Percentiles rank a stretch among this genome's conserved stretches.
Evolutionary conservation across 2,329 filamentous ascomycete genomes (phyloP).

Genomic region (Penicillium polonicum): DNA sequence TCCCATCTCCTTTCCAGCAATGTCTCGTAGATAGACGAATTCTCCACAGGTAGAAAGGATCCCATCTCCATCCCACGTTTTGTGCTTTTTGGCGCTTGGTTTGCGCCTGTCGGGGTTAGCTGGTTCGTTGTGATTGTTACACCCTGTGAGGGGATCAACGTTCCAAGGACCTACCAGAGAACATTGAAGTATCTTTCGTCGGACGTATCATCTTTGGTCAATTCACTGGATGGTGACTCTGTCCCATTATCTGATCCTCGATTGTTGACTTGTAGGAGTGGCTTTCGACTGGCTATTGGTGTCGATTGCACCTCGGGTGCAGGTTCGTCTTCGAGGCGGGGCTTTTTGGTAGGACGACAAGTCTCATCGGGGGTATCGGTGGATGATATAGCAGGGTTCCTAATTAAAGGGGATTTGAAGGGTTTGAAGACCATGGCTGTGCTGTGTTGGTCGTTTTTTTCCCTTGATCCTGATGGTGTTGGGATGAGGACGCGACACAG

Average conservation of each 20-base stretch:
- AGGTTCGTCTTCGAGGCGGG: conserved; percentile 28
- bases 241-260: conserved; percentile 11
- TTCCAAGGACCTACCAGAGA: conserved; percentile 41
- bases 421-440: conserved; percentile 46
- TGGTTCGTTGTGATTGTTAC: not conserved
- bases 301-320: conserved; percentile 6
- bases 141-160: not conserved
- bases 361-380: conserved; percentile 5
- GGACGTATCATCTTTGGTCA: conserved; percentile 6
- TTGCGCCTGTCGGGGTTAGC: conserved; percentile 56
- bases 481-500: conserved; percentile 15
- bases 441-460: conserved; percentile 6
- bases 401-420: conserved; percentile 46
- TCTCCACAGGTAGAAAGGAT: conserved; percentile 59
- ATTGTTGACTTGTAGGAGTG: conserved; percentile 35
- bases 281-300: conserved; percentile 26
- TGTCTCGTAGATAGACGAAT: conserved; percentile 61
- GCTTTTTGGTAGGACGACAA: conserved; percentile 37
- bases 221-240: conserved; percentile 1
- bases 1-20: conserved; percentile 63
- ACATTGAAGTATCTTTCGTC: conserved; percentile 48
- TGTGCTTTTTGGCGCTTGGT: conserved; percentile 69
- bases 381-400: conserved; percentile 26
- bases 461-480: not conserved
- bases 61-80: conserved; percentile 75